Evolutionary conservation across 352 stramenopile genomes (phyloP).

Genomic region (Globisporangium canariense): DNA sequence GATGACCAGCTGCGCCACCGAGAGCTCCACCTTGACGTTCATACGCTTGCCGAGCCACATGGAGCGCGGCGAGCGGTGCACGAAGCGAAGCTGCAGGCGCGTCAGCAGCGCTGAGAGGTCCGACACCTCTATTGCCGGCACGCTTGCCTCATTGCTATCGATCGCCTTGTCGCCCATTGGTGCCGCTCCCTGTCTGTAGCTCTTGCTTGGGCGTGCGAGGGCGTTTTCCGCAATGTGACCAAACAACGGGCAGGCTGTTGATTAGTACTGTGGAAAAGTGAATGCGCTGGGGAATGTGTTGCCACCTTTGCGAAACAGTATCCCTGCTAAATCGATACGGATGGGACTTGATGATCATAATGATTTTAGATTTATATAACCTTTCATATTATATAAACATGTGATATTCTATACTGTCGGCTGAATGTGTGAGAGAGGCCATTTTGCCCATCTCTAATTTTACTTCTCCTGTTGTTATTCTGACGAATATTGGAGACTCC

Average conservation of each 20-base stretch:
- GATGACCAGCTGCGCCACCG: constrained; percentile 9
- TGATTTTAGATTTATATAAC: background rate
- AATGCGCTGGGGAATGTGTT: background rate
- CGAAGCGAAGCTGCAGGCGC: constrained; percentile 17
- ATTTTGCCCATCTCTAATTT: background rate
- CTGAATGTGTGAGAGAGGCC: background rate
- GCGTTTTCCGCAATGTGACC: background rate
- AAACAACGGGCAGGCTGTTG: background rate
- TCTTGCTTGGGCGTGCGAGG: background rate
- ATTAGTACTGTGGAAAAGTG: background rate
- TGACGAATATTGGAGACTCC: background rate
- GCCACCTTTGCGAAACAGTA: background rate
- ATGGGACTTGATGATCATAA: background rate
- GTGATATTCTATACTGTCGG: background rate
- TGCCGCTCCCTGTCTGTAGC: background rate
- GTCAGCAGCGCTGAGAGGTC: constrained; percentile 13
- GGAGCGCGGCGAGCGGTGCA: constrained; percentile 16
- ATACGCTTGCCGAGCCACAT: constrained; percentile 17
- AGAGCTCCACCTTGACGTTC: constrained; percentile 11
- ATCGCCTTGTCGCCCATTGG: too few species aligned
- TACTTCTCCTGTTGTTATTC: background rate
- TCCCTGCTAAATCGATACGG: background rate
- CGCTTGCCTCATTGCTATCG: background rate
- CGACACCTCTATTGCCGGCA: background rate
- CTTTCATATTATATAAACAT: background rate